Percentiles rank a stretch among this genome's conserved stretches.
phyloP scores from a whole-genome alignment of 2,329 filamentous ascomycete species.

The Trichoderma endophyticum region DNA sequence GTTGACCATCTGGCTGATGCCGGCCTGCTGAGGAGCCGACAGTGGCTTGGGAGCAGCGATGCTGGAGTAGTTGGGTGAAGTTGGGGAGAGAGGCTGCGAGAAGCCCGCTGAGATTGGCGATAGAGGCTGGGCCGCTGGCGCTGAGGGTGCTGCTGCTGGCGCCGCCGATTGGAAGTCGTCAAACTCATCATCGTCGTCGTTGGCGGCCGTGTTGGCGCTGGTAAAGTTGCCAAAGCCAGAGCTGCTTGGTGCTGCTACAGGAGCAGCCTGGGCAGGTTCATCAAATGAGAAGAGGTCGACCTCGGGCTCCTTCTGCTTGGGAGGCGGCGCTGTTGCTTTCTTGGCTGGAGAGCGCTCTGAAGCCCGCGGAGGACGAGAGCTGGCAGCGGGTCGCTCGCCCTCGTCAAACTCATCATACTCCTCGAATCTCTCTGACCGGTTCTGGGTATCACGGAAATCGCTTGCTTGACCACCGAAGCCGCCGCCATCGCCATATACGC shows the following conservation, averaged over 20 bases:
- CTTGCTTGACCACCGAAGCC: slow-evolving; percentile 75
- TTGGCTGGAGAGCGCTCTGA: slow-evolving; percentile 33
- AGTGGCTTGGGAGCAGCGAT: slow-evolving; percentile 79
- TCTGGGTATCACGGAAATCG: slow-evolving; percentile 64
- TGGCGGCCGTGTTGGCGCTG: slow-evolving; percentile 29
- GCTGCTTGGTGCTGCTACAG: slow-evolving; percentile 43
- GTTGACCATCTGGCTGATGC: slow-evolving; percentile 74
- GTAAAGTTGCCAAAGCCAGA: slow-evolving; percentile 47
- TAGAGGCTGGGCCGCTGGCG: slow-evolving; percentile 42
- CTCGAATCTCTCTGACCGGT: slow-evolving; percentile 75
- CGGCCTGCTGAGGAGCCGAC: slow-evolving; percentile 75
- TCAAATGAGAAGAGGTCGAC: slow-evolving; percentile 92
- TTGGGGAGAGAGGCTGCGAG: slow-evolving; percentile 43
- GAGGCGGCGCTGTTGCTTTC: slow-evolving; percentile 55
- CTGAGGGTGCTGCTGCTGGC: slow-evolving; percentile 57
- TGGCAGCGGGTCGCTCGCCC: slow-evolving; percentile 47
- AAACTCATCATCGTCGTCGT: slow-evolving; percentile 80
- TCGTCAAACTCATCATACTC: slow-evolving; percentile 98
- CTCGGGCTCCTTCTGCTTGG: slow-evolving; percentile 84
- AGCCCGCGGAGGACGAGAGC: slow-evolving; percentile 42
- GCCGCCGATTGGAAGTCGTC: slow-evolving; percentile 84
- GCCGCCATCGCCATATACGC: slow-evolving; percentile 92
- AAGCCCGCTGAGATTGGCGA: slow-evolving; percentile 37
- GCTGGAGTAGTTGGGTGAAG: slow-evolving; percentile 51
- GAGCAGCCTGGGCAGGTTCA: slow-evolving; percentile 55